Conservation (phyloP, 495 filamentous ascomycete genomes). For the Aspergillus steynii region DNA sequence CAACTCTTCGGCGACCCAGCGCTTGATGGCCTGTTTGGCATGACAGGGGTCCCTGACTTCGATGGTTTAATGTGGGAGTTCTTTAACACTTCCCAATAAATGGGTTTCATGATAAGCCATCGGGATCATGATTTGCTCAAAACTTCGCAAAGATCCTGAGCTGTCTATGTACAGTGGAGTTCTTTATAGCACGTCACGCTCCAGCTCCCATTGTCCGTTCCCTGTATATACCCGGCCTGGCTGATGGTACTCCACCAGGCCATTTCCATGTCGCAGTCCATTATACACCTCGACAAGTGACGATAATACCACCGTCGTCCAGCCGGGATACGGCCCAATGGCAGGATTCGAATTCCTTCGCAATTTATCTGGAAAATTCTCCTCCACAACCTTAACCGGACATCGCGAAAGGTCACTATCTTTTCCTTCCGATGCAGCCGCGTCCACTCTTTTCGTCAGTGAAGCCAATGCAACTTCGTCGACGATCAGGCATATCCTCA, state of each 20-base stretch:
- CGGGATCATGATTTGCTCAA: background rate
- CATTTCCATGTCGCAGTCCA: constrained; percentile 27
- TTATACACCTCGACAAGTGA: constrained; percentile 34
- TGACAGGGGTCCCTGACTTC: constrained; percentile 34
- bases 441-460: constrained; percentile 13
- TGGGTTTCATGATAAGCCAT: background rate
- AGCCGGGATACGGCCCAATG: constrained; percentile 25
- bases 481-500: constrained; percentile 31
- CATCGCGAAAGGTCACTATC: constrained; percentile 16
- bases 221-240: constrained; percentile 29
- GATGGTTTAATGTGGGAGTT: constrained; percentile 39
- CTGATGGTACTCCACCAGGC: constrained; percentile 27
- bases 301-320: constrained; percentile 30
- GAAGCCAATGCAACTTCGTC: constrained; percentile 24
- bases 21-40: constrained; percentile 30
- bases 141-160: background rate
- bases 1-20: constrained; percentile 32
- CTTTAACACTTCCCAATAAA: constrained; percentile 21
- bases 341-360: constrained; percentile 16
- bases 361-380: constrained; percentile 33
- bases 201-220: constrained; percentile 22
- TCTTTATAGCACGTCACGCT: background rate
- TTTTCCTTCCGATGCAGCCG: constrained; percentile 8
- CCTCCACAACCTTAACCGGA: constrained; percentile 34
- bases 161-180: background rate